These are phyloP conservation scores for Calonectria fujianensis DNA, from an alignment of 2,329 filamentous ascomycete species.

Conservation along the genomic window DNA sequence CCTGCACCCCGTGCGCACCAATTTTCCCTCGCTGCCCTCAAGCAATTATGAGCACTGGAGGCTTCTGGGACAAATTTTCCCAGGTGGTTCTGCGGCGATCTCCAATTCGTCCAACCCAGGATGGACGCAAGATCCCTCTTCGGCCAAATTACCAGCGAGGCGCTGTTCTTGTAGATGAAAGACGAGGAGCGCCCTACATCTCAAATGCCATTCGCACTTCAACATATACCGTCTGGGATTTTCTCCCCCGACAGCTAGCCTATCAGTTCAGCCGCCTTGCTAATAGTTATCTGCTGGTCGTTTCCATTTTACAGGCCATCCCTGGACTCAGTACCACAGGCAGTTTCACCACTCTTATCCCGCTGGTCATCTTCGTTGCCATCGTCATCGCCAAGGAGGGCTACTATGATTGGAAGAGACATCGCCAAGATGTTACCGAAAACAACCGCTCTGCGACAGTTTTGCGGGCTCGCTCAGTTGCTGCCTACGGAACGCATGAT, in stretches of 20 bases:
- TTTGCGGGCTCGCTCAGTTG: conserved; percentile 59
- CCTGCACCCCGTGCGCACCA: not conserved
- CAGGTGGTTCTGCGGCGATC: not conserved
- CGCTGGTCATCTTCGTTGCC: conserved; percentile 84
- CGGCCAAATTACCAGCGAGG: not conserved
- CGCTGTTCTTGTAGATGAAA: conserved; percentile 65
- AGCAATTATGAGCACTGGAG: not conserved
- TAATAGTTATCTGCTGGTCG: conserved; percentile 91
- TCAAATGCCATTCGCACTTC: conserved; percentile 85
- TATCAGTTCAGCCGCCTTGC: conserved; percentile 91
- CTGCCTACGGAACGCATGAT: conserved; percentile 77
- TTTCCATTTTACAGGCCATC: conserved; percentile 87
- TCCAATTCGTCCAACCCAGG: not conserved
- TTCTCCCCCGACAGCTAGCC: conserved; percentile 87
- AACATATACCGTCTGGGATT: conserved; percentile 89
- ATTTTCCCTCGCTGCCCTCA: not conserved
- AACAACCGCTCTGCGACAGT: conserved; percentile 75
- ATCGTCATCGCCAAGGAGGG: conserved; percentile 91
- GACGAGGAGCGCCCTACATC: conserved; percentile 70
- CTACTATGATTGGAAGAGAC: conserved; percentile 88
- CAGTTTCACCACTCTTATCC: conserved; percentile 83
- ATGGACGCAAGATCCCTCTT: conserved; percentile 13
- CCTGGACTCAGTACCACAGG: conserved; percentile 86
- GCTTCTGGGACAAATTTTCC: not conserved
- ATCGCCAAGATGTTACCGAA: conserved; percentile 87